Evolutionary conservation across 2,329 filamentous ascomycete species (phyloP), one percentile per base, ranked within the genome.

Genomic region (Aureobasidium sp.): DNA sequence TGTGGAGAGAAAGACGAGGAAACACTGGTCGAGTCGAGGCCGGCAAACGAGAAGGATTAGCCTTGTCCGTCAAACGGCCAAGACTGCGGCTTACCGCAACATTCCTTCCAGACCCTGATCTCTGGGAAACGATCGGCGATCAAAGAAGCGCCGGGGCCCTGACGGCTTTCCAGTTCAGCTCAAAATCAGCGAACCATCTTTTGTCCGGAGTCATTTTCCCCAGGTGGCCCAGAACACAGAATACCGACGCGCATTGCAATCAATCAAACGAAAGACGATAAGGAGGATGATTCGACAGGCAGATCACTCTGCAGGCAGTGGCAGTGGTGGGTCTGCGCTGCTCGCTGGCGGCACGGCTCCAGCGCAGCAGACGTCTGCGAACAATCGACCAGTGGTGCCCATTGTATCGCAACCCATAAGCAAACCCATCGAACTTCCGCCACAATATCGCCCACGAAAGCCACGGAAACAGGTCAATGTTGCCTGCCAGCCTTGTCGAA

Each of bases 391-490:
- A 8, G 24, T 38, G 6, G 38, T 52, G 38, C 48, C 48, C 27
- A 52, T 52, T 6, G 29, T 52, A 19, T 41, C 48, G 17, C 48
- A 52, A 25, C 48, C 48, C 10, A 12, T 52, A 21, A 52, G 48
- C 38, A 52, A 42, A 32, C 48, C 48, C 29, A 30, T 52, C 22
- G 38, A 52, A 17, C 14, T 52, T 17, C 48, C 48, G 21, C 48
- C 48, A 41, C 48, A 52, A 42, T 42, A 52, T 22, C 48, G 48
- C 8, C 48, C 48, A 4, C 14, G 48, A 12, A 52, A 52, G 38
- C 48, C 48, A 35, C 48, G 48, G 21, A 52, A 52, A 52, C 48
- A 52, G 22, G 48, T 52, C 21, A 52, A 41, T 19, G 21, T 52
- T 24, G 48, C 48, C 12, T 52, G 48, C 35, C 48, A 52, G 30